phyloP scores from a whole-genome alignment of 805 yeast genomes.

The Candida odintsovae region DNA sequence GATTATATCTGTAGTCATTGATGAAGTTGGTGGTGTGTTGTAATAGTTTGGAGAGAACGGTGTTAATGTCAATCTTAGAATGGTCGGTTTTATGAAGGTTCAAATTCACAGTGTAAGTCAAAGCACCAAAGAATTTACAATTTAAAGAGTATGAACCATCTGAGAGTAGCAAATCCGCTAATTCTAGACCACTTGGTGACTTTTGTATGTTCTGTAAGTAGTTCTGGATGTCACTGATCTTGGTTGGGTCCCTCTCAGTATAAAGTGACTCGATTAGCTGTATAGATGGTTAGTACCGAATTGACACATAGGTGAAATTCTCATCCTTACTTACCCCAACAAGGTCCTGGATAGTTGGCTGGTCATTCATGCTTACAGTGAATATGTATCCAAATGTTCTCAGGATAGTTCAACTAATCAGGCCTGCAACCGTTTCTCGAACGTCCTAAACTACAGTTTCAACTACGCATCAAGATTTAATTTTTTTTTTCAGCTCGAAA shows the following conservation, averaged over 20 bases:
- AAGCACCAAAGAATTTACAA: conserved; percentile 74
- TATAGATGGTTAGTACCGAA: not conserved
- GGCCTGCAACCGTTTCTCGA: not conserved
- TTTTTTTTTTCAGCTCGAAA: not conserved
- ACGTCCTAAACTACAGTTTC: not conserved
- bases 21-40: conserved; percentile 11
- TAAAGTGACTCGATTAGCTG: conserved; percentile 22
- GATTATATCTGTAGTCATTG: conserved; percentile 7
- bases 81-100: conserved; percentile 24
- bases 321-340: conserved; percentile 3
- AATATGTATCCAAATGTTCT: not conserved
- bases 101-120: conserved; percentile 64
- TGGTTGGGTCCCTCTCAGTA: conserved; percentile 23
- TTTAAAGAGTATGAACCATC: conserved; percentile 31
- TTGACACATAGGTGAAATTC: not conserved
- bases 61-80: conserved; percentile 12
- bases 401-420: not conserved
- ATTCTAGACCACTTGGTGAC: conserved; percentile 45
- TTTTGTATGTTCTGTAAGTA: conserved; percentile 55
- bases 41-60: conserved; percentile 9
- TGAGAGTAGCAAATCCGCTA: conserved; percentile 51
- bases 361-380: not conserved
- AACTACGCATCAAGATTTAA: not conserved
- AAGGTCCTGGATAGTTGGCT: conserved; percentile 3
- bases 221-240: conserved; percentile 42